These are phyloP conservation scores for Ogataea paraovalis DNA, from an alignment of 805 yeast species.

Conservation along the genomic window DNA sequence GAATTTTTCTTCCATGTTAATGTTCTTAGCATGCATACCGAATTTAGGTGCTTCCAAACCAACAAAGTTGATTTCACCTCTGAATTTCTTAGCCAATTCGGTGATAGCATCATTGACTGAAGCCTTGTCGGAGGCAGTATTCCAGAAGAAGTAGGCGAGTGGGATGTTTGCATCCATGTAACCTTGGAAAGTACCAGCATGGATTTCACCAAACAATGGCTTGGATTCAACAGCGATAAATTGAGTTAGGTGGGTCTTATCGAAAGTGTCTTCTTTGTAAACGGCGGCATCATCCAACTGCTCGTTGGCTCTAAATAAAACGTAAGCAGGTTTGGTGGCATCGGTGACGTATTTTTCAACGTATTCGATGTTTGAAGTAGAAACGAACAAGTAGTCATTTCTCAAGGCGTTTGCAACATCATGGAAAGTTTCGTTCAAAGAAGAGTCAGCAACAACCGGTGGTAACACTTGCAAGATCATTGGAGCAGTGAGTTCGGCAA, in stretches of 20 bases:
- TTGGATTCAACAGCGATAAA: slow-evolving; percentile 62
- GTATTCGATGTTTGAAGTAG: slow-evolving; percentile 36
- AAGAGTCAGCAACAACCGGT: slow-evolving; percentile 28
- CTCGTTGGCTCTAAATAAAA: slow-evolving; percentile 45
- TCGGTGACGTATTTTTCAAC: slow-evolving; percentile 33
- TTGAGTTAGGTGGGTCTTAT: slow-evolving; percentile 35
- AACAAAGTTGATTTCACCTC: slow-evolving; percentile 82
- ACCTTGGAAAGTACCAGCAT: slow-evolving; percentile 68
- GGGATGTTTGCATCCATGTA: slow-evolving; percentile 76
- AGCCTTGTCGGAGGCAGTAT: slow-evolving; percentile 59
- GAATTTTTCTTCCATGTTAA: slow-evolving; percentile 79
- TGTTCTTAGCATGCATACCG: slow-evolving; percentile 82
- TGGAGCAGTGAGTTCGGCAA: slow-evolving; percentile 42
- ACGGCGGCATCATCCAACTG: slow-evolving; percentile 47
- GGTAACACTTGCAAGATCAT: slow-evolving; percentile 54
- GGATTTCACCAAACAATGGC: slow-evolving; percentile 86
- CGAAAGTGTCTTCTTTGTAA: slow-evolving; percentile 34
- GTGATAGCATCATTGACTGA: slow-evolving; percentile 48
- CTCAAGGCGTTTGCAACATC: slow-evolving; percentile 60
- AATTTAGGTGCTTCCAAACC: slow-evolving; percentile 77
- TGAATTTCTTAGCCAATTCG: slow-evolving; percentile 65
- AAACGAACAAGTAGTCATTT: slow-evolving; percentile 60
- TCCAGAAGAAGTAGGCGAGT: slow-evolving; percentile 84
- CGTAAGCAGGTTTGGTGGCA: slow-evolving; percentile 36
- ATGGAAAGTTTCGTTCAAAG: slow-evolving; percentile 54